These are phyloP conservation scores for Alloascoidea hylecoeti DNA, from an alignment of 805 yeast genomes.

Conservation along the genomic window DNA sequence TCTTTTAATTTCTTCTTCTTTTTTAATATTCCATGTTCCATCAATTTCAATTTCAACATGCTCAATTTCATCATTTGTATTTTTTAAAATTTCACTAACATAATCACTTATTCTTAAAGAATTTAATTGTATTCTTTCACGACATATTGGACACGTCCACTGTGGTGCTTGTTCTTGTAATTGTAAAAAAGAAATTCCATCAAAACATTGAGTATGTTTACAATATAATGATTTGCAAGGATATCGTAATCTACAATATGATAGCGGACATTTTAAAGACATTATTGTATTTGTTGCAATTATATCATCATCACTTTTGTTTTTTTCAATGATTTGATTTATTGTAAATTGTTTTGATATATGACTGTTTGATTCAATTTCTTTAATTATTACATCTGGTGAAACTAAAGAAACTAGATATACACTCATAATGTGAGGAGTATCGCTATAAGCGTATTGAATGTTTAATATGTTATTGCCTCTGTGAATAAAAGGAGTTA, in stretches of 20 bases:
- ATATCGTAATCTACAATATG: conserved; percentile 49
- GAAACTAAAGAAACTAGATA: conserved; percentile 40
- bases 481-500: conserved; percentile 26
- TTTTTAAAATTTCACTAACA: conserved; percentile 42
- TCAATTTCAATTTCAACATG: conserved; percentile 52
- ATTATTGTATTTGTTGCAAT: conserved; percentile 52
- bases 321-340: conserved; percentile 23
- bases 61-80: conserved; percentile 42
- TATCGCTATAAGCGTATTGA: conserved; percentile 39
- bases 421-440: conserved; percentile 34
- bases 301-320: conserved; percentile 54
- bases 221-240: conserved; percentile 68
- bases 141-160: conserved; percentile 86
- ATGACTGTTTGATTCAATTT: conserved; percentile 30
- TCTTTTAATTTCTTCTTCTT: background rate
- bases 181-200: conserved; percentile 57
- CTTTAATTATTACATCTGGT: conserved; percentile 25
- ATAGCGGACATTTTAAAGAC: conserved; percentile 67
- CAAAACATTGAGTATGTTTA: conserved; percentile 80
- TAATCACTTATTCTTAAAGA: conserved; percentile 68
- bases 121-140: conserved; percentile 29
- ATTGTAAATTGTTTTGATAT: conserved; percentile 38
- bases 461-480: background rate
- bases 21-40: conserved; percentile 51
- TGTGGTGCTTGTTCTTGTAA: conserved; percentile 70